Evolutionary conservation across 2,329 filamentous ascomycete genomes (phyloP).

Genomic region (Byssoonygena ceratinophila): DNA sequence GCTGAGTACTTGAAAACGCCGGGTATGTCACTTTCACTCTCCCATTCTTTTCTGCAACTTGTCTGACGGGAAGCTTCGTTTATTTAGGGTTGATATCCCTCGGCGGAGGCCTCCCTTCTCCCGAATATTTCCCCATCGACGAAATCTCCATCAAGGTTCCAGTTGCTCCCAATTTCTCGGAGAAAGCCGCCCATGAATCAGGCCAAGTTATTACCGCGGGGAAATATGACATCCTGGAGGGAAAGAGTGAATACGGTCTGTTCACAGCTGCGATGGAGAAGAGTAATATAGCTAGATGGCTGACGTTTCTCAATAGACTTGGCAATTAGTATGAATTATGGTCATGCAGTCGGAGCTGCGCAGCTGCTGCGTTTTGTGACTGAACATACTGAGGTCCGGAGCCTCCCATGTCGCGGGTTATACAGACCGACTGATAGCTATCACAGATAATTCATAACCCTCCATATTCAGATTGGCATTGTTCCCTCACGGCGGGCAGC

Average conservation of each 20-base stretch:
- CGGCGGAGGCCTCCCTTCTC: constrained; percentile 79
- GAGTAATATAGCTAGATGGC: neutral
- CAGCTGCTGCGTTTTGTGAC: constrained; percentile 85
- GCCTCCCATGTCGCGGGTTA: neutral
- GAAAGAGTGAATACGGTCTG: constrained; percentile 44
- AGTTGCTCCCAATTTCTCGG: constrained; percentile 56
- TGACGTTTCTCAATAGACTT: constrained; percentile 53
- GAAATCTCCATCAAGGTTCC: constrained; percentile 66
- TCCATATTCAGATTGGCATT: constrained; percentile 83
- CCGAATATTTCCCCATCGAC: constrained; percentile 87
- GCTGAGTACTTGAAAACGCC: constrained; percentile 69
- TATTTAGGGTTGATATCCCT: constrained; percentile 64
- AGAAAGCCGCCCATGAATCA: constrained; percentile 51
- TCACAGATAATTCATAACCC: constrained; percentile 62
- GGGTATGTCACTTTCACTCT: constrained; percentile 30
- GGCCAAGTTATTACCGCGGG: constrained; percentile 57
- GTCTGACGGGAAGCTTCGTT: constrained; percentile 4
- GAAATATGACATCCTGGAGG: constrained; percentile 69
- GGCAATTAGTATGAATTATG: constrained; percentile 84
- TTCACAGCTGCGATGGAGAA: neutral
- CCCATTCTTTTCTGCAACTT: neutral
- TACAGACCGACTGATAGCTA: neutral
- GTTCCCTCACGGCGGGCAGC: constrained; percentile 71
- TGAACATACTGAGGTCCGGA: constrained; percentile 69
- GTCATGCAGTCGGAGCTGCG: constrained; percentile 71